Base-by-base conservation (phyloP, 1,139 yeast species). In the Pichia sp. region DNA sequence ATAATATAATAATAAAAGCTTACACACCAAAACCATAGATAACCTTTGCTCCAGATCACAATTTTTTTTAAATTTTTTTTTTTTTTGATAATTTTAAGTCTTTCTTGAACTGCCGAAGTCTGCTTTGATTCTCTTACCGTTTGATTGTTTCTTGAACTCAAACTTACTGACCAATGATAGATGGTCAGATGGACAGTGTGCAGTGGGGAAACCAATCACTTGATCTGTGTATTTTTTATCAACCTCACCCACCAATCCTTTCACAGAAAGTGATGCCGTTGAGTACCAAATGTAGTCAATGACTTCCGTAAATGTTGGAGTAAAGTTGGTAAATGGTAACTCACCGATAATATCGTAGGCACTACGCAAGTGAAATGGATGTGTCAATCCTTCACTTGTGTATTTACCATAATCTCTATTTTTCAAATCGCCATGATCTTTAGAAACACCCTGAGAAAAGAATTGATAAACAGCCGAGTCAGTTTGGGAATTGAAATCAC, bases 271-370 rank as follows among this genome's bases (percentile, higher is more conserved):
- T 8, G 80, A 72, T 9, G 81, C 73, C 11, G 95, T 83, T 3
- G 95, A 77, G 64, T 85, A 88, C 96, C 97, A 94, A 49, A 94
- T 82, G 63, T 92, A 92, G 66, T 94, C 99, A 65, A 94, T 87
- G 39, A 82, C 90, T 56, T 88, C 90, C 3, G 95, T 87, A 66
- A 92, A 94, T 38, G 84, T 79, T 34, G 99, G 98, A 0, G 97
- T 81, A 64, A 82, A 83, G 65, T 92, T 94, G 11, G 98, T 92
- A 62, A 90, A 90, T 40, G 97, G 95, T 52, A 94, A 73, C 65
- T 90, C 97, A 27, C 92, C 94, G 56, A 90, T 75, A 48, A 77
- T 73, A 39, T 81, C 81, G 64, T 94, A 94, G 6, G 96, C 87
- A 4, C 95, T 85, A 64, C 81, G 85, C 64, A 94, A 71, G 53